These are phyloP conservation scores for Neurospora sp. DNA, from an alignment of 495 filamentous ascomycete genomes.

Conservation along the genomic window DNA sequence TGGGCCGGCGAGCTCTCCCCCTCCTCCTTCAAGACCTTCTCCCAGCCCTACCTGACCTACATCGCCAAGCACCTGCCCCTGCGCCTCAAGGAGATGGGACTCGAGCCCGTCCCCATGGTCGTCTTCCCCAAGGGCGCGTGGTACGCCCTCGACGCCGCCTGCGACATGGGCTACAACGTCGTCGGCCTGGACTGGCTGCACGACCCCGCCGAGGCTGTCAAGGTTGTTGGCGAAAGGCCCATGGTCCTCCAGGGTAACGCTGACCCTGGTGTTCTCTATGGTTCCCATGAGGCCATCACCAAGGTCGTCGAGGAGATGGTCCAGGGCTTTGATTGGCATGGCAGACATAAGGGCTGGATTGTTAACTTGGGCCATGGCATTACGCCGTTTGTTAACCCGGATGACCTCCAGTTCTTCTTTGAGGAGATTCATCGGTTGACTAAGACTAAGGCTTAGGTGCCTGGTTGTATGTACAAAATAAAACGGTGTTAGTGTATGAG, in stretches of 20 bases:
- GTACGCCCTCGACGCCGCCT: conserved; percentile 83
- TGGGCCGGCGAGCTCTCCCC: conserved; percentile 94
- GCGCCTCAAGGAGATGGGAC: conserved; percentile 57
- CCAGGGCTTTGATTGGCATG: conserved; percentile 58
- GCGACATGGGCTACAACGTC: conserved; percentile 82
- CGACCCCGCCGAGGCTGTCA: conserved; percentile 74
- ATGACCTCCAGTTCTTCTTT: conserved; percentile 87
- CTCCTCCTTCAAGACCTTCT: conserved; percentile 61
- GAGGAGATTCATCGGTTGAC: conserved; percentile 75
- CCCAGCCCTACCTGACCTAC: conserved; percentile 74
- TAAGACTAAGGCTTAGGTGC: conserved; percentile 14
- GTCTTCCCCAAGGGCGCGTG: conserved; percentile 99
- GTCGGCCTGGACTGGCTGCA: conserved; percentile 94
- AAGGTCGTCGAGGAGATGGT: conserved; percentile 74
- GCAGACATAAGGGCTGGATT: conserved; percentile 55
- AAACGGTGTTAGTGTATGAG: background rate
- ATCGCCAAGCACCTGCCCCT: conserved; percentile 71
- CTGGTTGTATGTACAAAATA: background rate
- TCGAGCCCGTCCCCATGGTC: conserved; percentile 89
- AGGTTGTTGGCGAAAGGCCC: conserved; percentile 57
- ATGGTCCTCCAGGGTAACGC: conserved; percentile 89
- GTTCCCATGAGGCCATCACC: conserved; percentile 69
- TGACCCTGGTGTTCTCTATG: conserved; percentile 88
- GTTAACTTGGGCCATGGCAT: conserved; percentile 89
- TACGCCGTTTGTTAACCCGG: conserved; percentile 86